Conservation (phyloP, 2,329 filamentous ascomycete genomes). For the Rhynchosporium agropyri region DNA sequence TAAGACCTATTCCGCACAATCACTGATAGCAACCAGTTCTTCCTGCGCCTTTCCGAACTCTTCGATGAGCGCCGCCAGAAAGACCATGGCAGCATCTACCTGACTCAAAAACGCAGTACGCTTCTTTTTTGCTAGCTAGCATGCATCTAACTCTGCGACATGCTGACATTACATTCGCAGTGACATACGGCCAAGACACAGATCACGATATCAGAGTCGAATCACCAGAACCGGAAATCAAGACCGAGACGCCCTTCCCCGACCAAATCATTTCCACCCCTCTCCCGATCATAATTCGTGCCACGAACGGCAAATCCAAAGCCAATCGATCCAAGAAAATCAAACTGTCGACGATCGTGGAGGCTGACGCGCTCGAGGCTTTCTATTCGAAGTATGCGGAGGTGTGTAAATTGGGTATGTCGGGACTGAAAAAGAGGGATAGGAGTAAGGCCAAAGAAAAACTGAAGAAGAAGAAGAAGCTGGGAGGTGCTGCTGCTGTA, state of each 20-base stretch:
- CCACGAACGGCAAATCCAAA: constrained; percentile 74
- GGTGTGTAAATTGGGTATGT: constrained; percentile 87
- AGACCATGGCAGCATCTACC: constrained; percentile 72
- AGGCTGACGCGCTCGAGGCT: constrained; percentile 70
- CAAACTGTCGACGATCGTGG: constrained; percentile 83
- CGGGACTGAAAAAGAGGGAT: constrained; percentile 87
- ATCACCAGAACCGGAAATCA: constrained; percentile 43
- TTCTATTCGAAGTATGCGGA: constrained; percentile 91
- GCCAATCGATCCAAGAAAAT: constrained; percentile 55
- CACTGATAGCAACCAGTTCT: constrained; percentile 61
- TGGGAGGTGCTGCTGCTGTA: constrained; percentile 42
- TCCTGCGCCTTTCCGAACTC: constrained; percentile 66
- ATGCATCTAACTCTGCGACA: neutral
- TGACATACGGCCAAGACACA: constrained; percentile 36
- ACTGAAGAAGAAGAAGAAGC: constrained; percentile 66
- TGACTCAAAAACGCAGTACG: constrained; percentile 77
- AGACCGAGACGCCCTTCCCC: constrained; percentile 56
- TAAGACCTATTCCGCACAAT: neutral
- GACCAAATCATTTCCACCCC: constrained; percentile 62
- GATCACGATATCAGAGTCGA: neutral
- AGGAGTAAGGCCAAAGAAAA: constrained; percentile 82
- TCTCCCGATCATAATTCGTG: constrained; percentile 77
- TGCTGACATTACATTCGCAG: constrained; percentile 23
- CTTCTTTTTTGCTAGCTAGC: neutral
- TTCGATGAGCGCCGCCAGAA: constrained; percentile 68